Percentiles rank a stretch among this genome's conserved stretches.
Evolutionary conservation across 768 basidiomycete genomes (phyloP).

Genomic region (Boletellus emodensis): DNA sequence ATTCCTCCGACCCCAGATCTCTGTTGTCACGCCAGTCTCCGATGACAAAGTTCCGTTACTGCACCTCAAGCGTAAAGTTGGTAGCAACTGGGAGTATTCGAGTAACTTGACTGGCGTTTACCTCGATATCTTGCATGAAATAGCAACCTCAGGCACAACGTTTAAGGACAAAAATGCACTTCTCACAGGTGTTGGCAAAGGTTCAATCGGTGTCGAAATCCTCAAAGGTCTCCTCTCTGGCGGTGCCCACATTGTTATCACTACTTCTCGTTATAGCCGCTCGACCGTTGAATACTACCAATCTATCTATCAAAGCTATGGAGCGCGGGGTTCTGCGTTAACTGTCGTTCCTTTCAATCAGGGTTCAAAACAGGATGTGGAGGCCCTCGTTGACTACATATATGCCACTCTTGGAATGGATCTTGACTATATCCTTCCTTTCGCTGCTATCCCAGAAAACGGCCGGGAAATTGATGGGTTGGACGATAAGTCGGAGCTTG

Average conservation of each 20-base stretch:
- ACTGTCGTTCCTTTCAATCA: constrained; percentile 99
- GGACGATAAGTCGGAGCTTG: constrained; percentile 96
- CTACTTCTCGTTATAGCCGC: constrained; percentile 95
- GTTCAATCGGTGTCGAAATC: constrained; percentile 96
- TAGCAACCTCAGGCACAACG: constrained; percentile 96
- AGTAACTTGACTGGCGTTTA: constrained; percentile 95
- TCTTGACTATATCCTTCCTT: constrained; percentile 97
- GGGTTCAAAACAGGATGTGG: constrained; percentile 97
- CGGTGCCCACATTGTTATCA: constrained; percentile 94
- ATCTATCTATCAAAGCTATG: constrained; percentile 92
- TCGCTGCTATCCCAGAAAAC: constrained; percentile 98
- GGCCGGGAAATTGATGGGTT: constrained; percentile 97
- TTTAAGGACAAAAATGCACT: constrained; percentile 99
- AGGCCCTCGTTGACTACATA: constrained; percentile 97
- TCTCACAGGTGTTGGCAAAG: constrained; percentile 95
- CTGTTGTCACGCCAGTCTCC: constrained; percentile 66
- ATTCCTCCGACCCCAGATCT: constrained; percentile 90
- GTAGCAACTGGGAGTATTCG: constrained; percentile 93
- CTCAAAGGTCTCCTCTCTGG: constrained; percentile 95
- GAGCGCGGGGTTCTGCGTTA: constrained; percentile 92
- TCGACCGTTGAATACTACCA: constrained; percentile 98
- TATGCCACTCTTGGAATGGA: constrained; percentile 94
- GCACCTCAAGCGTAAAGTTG: constrained; percentile 95
- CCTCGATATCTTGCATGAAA: constrained; percentile 95
- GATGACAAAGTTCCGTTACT: constrained; percentile 90